phyloP scores from a whole-genome alignment of 257 asterid species.

The Salvia miltiorrhiza region DNA sequence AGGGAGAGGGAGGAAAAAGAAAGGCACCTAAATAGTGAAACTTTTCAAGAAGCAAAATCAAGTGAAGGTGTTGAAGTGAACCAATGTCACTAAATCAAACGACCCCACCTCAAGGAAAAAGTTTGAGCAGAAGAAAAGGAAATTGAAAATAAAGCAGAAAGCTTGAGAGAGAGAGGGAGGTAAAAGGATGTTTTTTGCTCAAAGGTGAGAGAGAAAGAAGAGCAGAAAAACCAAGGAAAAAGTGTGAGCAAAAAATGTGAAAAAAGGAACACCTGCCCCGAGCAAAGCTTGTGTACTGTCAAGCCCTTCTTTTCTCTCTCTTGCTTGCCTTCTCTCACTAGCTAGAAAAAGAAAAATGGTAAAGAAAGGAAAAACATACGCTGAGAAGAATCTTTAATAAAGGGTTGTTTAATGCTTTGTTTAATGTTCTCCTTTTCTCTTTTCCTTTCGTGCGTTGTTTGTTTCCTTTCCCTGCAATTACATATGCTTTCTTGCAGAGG shows the following conservation, averaged over 20 bases:
- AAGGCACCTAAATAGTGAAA: conserved; percentile 38
- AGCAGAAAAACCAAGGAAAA: conserved; percentile 12
- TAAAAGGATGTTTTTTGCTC: conserved; percentile 18
- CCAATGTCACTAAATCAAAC: conserved; percentile 28
- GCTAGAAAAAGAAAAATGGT: not conserved
- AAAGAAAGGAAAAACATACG: conserved; percentile 7
- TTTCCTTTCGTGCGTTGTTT: not conserved
- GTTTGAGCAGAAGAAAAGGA: conserved; percentile 8
- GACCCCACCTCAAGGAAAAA: conserved; percentile 41
- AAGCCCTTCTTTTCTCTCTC: not conserved
- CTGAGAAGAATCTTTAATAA: conserved; percentile 24
- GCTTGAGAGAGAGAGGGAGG: conserved; percentile 16
- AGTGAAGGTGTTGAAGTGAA: conserved; percentile 30
- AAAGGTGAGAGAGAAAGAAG: conserved; percentile 20
- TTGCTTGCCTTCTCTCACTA: conserved; percentile 6
- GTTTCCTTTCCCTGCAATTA: conserved; percentile 25
- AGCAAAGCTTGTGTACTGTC: conserved; percentile 14
- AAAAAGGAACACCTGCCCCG: conserved; percentile 21
- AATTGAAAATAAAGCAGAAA: conserved; percentile 12
- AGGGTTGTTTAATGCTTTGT: conserved; percentile 20
- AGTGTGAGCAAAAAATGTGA: conserved; percentile 18
- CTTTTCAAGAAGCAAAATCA: conserved; percentile 31
- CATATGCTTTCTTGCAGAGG: conserved; percentile 16
- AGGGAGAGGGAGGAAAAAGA: not conserved
- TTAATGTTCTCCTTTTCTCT: conserved; percentile 9